Evolutionary conservation across 208 protist species (phyloP).

Genomic region (Wallacemonas collosoma): DNA sequence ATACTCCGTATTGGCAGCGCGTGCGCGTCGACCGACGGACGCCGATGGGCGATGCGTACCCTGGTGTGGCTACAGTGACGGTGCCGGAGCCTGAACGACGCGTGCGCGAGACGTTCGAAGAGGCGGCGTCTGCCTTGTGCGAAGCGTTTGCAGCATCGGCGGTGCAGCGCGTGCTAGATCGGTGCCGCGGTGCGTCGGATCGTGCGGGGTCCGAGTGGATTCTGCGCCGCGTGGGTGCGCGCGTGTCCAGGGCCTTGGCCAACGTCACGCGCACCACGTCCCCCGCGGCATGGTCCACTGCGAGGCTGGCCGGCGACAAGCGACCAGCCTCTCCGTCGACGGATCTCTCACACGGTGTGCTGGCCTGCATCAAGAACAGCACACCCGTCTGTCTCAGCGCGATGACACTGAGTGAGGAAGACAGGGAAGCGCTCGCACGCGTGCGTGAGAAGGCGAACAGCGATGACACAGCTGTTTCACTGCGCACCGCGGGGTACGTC

Average conservation of each 20-base stretch:
- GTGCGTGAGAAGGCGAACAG: conserved; percentile 25
- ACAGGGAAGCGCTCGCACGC: conserved; percentile 24
- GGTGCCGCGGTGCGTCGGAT: conserved; percentile 21
- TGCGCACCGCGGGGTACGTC: conserved; percentile 34
- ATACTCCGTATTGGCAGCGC: not conserved
- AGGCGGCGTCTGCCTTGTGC: conserved; percentile 34
- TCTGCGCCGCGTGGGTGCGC: conserved; percentile 23
- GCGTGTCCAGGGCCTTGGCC: not conserved
- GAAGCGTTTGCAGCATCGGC: conserved; percentile 18
- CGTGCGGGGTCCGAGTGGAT: conserved; percentile 50
- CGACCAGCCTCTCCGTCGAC: too few relatives aligned
- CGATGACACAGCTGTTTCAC: conserved; percentile 32
- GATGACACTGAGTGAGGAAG: conserved; percentile 44
- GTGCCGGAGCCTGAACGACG: conserved; percentile 21
- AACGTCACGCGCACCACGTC: not conserved
- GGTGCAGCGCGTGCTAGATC: conserved; percentile 20
- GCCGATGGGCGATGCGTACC: too few relatives aligned
- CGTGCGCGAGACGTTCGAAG: conserved; percentile 52
- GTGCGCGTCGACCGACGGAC: too few relatives aligned
- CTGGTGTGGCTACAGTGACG: not conserved
- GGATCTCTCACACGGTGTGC: conserved; percentile 26
- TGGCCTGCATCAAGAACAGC: conserved; percentile 39
- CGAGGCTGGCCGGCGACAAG: too few relatives aligned
- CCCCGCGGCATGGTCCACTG: too few relatives aligned
- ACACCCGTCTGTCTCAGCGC: conserved; percentile 29